Conservation (phyloP, 2,329 filamentous ascomycete genomes). For the Microdochium bolleyi region DNA sequence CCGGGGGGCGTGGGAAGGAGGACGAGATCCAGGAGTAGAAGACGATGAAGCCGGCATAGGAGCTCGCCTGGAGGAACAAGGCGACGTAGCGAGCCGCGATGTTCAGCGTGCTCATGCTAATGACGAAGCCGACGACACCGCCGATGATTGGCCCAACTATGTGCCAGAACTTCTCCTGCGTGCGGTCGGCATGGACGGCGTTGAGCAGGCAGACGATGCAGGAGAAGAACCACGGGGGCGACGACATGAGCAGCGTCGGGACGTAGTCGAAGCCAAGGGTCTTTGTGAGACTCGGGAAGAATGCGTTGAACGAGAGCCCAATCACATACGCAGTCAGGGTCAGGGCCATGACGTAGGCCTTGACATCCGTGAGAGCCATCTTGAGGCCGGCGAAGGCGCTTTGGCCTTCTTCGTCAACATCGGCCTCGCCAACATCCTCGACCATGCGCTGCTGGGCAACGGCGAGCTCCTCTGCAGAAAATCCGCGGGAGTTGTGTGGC, state of each 20-base stretch:
- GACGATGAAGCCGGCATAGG: slow-evolving; percentile 50
- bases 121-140: slow-evolving; percentile 49
- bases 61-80: slow-evolving; percentile 49
- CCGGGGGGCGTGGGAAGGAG: slow-evolving; percentile 48
- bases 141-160: slow-evolving; percentile 43
- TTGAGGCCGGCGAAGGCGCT: slow-evolving; percentile 43
- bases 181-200: slow-evolving; percentile 47
- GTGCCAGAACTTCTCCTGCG: slow-evolving; percentile 52
- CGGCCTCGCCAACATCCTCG: slow-evolving; percentile 50
- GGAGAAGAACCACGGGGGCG: slow-evolving; percentile 51
- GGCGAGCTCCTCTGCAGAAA: slow-evolving; percentile 48
- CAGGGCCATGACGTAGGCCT: slow-evolving; percentile 58
- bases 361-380: slow-evolving; percentile 51
- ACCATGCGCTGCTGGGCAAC: slow-evolving; percentile 47
- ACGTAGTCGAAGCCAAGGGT: slow-evolving; percentile 45
- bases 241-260: slow-evolving; percentile 45
- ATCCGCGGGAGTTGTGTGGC: slow-evolving; percentile 47
- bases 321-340: slow-evolving; percentile 54
- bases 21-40: slow-evolving; percentile 52
- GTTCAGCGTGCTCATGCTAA: slow-evolving; percentile 49
- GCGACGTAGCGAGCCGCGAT: slow-evolving; percentile 50
- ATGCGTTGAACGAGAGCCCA: slow-evolving; percentile 50
- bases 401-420: slow-evolving; percentile 40
- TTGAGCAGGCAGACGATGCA: slow-evolving; percentile 47
- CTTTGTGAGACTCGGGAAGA: slow-evolving; percentile 45